phyloP scores from a whole-genome alignment of 192 early-diverging fungal species.

The Allomyces javanicus region DNA sequence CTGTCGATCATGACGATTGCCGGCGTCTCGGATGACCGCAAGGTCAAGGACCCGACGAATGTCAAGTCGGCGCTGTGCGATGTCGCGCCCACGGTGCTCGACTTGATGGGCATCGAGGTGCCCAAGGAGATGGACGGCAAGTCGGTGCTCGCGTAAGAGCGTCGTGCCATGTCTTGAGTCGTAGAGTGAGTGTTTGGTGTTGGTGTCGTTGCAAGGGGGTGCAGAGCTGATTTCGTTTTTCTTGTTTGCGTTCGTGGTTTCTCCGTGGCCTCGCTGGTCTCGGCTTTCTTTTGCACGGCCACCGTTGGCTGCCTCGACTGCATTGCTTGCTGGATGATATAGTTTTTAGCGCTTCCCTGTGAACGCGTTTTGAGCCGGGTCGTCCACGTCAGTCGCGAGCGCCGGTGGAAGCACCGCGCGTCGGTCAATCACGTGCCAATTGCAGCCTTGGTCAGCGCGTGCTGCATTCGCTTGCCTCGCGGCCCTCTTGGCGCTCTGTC shows the following conservation, averaged over 20 bases:
- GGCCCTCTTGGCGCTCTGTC: too few relatives aligned
- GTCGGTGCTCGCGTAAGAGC: conserved; percentile 28
- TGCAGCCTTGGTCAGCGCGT: too few relatives aligned
- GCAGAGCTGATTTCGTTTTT: neutral
- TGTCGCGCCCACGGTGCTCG: conserved; percentile 89
- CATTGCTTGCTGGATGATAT: too few relatives aligned
- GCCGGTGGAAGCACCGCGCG: too few relatives aligned
- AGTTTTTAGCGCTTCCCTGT: too few relatives aligned
- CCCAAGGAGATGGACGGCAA: conserved; percentile 92
- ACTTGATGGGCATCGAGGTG: conserved; percentile 72
- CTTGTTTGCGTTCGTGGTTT: neutral
- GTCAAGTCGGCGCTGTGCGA: conserved; percentile 66
- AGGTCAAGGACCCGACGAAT: conserved; percentile 27
- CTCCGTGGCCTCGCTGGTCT: neutral
- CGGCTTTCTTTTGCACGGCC: neutral
- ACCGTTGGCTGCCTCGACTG: too few relatives aligned
- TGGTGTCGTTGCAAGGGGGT: neutral
- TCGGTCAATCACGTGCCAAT: too few relatives aligned
- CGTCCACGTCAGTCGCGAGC: too few relatives aligned
- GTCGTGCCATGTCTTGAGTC: too few relatives aligned
- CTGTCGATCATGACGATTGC: conserved; percentile 20
- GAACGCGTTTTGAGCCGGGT: too few relatives aligned
- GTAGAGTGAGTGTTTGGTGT: neutral
- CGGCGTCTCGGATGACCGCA: conserved; percentile 46
- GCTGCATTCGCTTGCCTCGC: too few relatives aligned